Base-by-base conservation (phyloP, 2,329 filamentous ascomycete species). In the Sphaerulina vaccinii region DNA sequence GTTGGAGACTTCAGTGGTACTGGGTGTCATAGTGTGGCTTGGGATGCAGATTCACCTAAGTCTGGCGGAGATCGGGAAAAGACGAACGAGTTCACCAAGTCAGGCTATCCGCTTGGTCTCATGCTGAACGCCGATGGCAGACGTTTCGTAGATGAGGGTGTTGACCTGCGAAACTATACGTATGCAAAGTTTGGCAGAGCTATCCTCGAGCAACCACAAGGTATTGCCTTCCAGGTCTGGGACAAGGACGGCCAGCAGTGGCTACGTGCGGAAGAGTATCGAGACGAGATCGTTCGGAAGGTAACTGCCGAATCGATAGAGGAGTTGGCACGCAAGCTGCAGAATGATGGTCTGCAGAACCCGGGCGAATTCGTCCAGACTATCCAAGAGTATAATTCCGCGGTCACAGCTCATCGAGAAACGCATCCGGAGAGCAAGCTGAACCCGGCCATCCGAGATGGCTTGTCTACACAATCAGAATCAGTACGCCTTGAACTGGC, bases 21-120 rank as follows among this genome's bases (percentile, higher is more conserved):
- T 0, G 83, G 84, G 0, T 87, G 84, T 58, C 84, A 87, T 62
- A 79, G 80, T 1, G 79, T 80, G 0, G 78, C 78, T 3, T 87
- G 84, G 84, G 84, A 87, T 61, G 81, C 81, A 1, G 78, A 85
- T 60, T 78, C 83, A 0, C 74, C 78, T 0, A 65, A 75, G 0
- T 64, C 81, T 54, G 70, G 70, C 0, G 84, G 84, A 3, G 79
- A 86, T 57, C 74, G 80, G 1, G 69, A 68, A n/a, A 68, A 80
- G 2, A 83, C 83, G 3, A 87, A 87, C 60, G 78, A 86, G 64
- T 85, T 79, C 62, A 87, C 84, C 5, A 87, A 87, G 62, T 84
- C 80, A 0, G 84, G 84, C 1, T 87, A 87, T 58, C 83, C 84
- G 0, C 71, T 87, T 0, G 84, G 84, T 0, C 58, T 87, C 10